Evolutionary conservation across 176 grass and related monocot genomes (phyloP).

Genomic region (Poa pratensis): DNA sequence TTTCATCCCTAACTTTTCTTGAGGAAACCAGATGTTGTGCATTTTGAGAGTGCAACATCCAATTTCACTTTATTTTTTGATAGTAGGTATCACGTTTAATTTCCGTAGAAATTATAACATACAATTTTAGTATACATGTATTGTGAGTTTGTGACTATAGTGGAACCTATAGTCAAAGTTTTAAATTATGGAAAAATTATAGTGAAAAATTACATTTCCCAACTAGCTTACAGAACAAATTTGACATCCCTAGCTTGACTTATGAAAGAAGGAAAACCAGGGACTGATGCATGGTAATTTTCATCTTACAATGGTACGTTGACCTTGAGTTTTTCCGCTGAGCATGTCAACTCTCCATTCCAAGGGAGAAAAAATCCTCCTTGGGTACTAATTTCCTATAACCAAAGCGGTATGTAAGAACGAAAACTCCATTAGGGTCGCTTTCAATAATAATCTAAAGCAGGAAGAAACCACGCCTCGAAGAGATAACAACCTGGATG

Average conservation of each 20-base stretch:
- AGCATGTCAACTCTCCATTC: neutral
- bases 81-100: neutral
- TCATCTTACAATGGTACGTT: neutral
- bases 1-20: neutral
- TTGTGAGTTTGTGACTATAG: neutral
- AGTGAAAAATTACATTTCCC: neutral
- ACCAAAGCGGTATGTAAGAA: neutral
- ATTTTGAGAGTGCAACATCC: neutral
- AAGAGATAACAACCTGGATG: too few relatives aligned
- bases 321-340: neutral
- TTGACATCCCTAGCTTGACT: constrained; percentile 11
- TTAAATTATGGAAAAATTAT: neutral
- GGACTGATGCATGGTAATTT: neutral
- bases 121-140: neutral
- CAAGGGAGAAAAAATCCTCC: neutral
- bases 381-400: neutral
- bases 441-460: neutral
- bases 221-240: neutral
- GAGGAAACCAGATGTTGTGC: neutral
- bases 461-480: too few relatives aligned
- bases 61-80: neutral
- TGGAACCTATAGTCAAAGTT: neutral
- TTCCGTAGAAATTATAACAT: neutral
- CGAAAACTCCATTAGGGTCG: neutral
- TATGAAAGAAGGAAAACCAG: neutral